phyloP scores from a whole-genome alignment of 2,329 filamentous ascomycete genomes.

The Aureobasidium sp. region DNA sequence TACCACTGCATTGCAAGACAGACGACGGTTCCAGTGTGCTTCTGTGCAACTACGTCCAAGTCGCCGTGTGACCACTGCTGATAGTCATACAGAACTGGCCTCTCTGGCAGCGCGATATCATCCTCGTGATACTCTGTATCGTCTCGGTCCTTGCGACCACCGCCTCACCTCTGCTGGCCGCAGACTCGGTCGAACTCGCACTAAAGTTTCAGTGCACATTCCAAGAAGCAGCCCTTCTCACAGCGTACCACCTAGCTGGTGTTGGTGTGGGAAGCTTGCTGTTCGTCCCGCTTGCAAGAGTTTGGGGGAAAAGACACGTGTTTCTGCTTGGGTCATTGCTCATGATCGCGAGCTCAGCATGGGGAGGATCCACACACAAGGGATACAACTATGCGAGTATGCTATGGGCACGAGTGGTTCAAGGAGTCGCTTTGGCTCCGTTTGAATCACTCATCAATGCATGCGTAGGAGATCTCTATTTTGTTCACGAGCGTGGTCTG shows the following conservation, averaged over 20 bases:
- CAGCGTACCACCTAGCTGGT: constrained; percentile 78
- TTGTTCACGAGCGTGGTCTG: constrained; percentile 70
- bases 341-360: constrained; percentile 63
- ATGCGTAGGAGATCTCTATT: constrained; percentile 81
- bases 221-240: constrained; percentile 70
- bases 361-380: constrained; percentile 57
- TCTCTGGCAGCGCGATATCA: constrained; percentile 72
- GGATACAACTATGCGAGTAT: constrained; percentile 61
- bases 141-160: constrained; percentile 76
- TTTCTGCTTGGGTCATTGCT: constrained; percentile 71
- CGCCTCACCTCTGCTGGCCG: constrained; percentile 76
- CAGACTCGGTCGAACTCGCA: constrained; percentile 72
- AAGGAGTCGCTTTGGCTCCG: constrained; percentile 77
- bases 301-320: constrained; percentile 87
- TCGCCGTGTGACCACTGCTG: neutral
- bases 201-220: constrained; percentile 57
- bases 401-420: constrained; percentile 69
- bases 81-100: constrained; percentile 60
- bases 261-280: constrained; percentile 73
- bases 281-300: constrained; percentile 76
- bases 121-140: constrained; percentile 68
- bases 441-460: constrained; percentile 88
- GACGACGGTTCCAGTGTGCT: neutral
- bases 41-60: neutral
- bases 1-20: neutral